Conservation (phyloP, 1,139 yeast species). For the Lodderomyces beijingensis region DNA sequence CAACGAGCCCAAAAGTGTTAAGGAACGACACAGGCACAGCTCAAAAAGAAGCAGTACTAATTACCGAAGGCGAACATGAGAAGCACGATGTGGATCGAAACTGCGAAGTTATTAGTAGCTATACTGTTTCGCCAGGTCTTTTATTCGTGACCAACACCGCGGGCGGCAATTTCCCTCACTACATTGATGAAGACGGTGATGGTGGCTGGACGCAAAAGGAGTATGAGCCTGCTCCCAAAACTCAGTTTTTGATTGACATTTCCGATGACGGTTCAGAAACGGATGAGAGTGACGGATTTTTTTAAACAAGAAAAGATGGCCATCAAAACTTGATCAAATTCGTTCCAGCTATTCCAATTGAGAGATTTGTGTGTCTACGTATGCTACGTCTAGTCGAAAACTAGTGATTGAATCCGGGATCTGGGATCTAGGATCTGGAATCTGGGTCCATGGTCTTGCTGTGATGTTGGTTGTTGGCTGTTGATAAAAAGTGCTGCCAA, state of each 20-base stretch:
- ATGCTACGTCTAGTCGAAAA: no score
- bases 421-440: no score
- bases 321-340: no score
- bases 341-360: no score
- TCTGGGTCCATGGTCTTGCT: no score
- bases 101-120: conserved; percentile 32
- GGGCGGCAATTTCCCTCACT: conserved; percentile 24
- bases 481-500: no score
- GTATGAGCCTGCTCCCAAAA: conserved; percentile 11
- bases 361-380: no score
- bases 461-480: no score
- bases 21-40: background rate
- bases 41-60: background rate
- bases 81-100: conserved; percentile 5
- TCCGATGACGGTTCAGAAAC: conserved; percentile 16
- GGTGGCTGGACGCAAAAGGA: conserved; percentile 7
- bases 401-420: no score
- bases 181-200: conserved; percentile 23
- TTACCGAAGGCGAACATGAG: background rate
- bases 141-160: conserved; percentile 19
- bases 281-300: no score
- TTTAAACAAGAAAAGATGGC: no score
- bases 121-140: conserved; percentile 27
- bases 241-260: conserved; percentile 19
- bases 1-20: background rate